A percentile compares a stretch with the other conserved stretches of the same genome.
Evolutionary conservation across 371 early-diverging fungal genomes (phyloP).

Genomic region (Mucor ambiguus): DNA sequence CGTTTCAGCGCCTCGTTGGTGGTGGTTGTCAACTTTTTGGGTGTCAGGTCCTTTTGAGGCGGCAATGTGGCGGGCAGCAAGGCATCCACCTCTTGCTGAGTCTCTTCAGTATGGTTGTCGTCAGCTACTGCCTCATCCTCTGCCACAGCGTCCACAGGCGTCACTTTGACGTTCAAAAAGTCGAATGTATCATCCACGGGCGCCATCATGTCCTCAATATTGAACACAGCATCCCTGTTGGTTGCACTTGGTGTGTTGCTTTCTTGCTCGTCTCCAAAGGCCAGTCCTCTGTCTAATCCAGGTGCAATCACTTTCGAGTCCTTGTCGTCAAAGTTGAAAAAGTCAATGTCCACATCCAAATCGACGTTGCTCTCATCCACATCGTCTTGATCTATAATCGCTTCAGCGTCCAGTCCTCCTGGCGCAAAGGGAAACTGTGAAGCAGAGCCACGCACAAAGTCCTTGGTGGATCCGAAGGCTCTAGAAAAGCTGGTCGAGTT

Average conservation of each 20-base stretch:
- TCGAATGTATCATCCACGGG: constrained; percentile 48
- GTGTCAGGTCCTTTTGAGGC: constrained; percentile 22
- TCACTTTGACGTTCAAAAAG: constrained; percentile 40
- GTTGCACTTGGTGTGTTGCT: constrained; percentile 1
- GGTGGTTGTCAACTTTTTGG: constrained; percentile 33
- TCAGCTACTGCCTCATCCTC: constrained; percentile 3
- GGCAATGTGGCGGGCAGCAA: constrained; percentile 34
- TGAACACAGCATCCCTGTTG: constrained; percentile 42
- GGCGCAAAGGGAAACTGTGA: constrained; percentile 83
- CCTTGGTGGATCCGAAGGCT: constrained; percentile 60
- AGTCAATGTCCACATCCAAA: constrained; percentile 34
- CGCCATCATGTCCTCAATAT: constrained; percentile 60
- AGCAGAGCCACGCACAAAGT: constrained; percentile 78
- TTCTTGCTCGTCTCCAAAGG: constrained; percentile 34
- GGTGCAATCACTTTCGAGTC: constrained; percentile 50
- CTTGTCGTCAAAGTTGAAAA: constrained; percentile 17
- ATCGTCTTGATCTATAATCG: constrained; percentile 27
- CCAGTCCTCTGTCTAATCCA: constrained; percentile 67
- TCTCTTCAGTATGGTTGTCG: constrained; percentile 16
- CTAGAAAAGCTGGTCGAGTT: constrained; percentile 80
- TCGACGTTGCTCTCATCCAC: constrained; percentile 38
- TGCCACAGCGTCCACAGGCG: constrained; percentile 22
- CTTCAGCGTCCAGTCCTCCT: constrained; percentile 61
- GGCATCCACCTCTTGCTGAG: constrained; percentile 40
- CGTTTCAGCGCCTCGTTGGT: constrained; percentile 42